A percentile compares a stretch with the other conserved stretches of the same genome.
These are phyloP conservation scores for Lentinus polychrous DNA, from an alignment of 1,284 basidiomycete species.

Conservation along the genomic window DNA sequence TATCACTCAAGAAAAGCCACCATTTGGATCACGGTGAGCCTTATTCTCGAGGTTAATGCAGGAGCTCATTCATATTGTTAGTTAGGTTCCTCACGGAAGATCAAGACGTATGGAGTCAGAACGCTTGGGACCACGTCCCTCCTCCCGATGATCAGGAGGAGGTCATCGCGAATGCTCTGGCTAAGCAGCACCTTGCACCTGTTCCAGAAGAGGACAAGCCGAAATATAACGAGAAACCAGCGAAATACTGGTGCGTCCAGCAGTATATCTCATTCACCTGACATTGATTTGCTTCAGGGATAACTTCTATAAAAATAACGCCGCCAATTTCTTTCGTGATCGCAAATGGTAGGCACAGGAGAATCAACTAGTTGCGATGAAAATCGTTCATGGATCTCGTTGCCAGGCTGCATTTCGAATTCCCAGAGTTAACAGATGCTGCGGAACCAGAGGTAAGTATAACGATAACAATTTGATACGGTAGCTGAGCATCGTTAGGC, in stretches of 20 bases:
- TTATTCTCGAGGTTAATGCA: not conserved
- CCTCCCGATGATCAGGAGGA: conserved; percentile 75
- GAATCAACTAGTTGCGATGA: not conserved
- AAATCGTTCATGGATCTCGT: not conserved
- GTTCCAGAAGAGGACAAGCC: conserved; percentile 60
- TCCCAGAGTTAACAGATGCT: conserved; percentile 75
- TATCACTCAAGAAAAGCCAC: conserved; percentile 47
- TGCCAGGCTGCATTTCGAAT: conserved; percentile 82
- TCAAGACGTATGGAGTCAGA: conserved; percentile 65
- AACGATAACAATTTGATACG: not conserved
- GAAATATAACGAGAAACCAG: conserved; percentile 71
- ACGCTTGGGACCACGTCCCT: conserved; percentile 87
- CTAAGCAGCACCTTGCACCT: conserved; percentile 59
- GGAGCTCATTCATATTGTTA: conserved; percentile 3
- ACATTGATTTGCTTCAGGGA: conserved; percentile 56
- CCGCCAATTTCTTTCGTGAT: conserved; percentile 86
- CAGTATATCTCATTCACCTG: conserved; percentile 10
- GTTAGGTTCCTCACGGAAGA: conserved; percentile 57
- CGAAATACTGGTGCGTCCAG: conserved; percentile 54
- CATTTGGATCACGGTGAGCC: conserved; percentile 64
- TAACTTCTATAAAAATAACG: conserved; percentile 82
- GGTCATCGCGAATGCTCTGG: conserved; percentile 60
- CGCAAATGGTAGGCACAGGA: conserved; percentile 62
- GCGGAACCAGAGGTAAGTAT: conserved; percentile 54
- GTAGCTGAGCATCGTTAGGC: conserved; percentile 40